Evolutionary conservation across 108 stramenopile genomes (phyloP).

Genomic region (Fistulifera pelliculosa): DNA sequence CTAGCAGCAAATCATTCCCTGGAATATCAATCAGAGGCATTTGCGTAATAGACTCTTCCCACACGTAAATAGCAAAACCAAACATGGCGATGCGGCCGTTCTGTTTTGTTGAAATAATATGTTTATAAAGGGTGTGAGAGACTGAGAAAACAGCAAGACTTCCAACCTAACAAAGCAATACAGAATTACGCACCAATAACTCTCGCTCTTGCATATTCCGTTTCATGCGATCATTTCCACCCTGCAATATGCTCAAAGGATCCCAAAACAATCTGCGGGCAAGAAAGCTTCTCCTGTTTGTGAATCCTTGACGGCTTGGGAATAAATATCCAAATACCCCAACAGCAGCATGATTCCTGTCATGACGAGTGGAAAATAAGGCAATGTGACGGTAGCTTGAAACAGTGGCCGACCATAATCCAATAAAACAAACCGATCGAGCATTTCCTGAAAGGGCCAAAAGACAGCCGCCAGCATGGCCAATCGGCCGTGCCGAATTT

Average conservation of each 20-base stretch:
- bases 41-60: slow-evolving; percentile 73
- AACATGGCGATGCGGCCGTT: slow-evolving; percentile 94
- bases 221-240: slow-evolving; percentile 71
- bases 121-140: too few species aligned
- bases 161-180: too few species aligned
- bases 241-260: slow-evolving; percentile 66
- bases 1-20: slow-evolving; percentile 64
- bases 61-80: slow-evolving; percentile 70
- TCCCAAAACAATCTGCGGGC: slow-evolving; percentile 87
- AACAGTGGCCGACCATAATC: slow-evolving; percentile 40
- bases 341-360: slow-evolving; percentile 68
- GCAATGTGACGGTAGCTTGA: slow-evolving; percentile 66
- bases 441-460: slow-evolving; percentile 79
- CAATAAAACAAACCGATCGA: slow-evolving; percentile 62
- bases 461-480: slow-evolving; percentile 83
- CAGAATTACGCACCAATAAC: slow-evolving; percentile 26
- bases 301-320: slow-evolving; percentile 55
- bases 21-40: slow-evolving; percentile 45
- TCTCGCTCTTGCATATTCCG: slow-evolving; percentile 86
- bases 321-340: slow-evolving; percentile 80
- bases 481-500: slow-evolving; percentile 84
- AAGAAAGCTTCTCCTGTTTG: slow-evolving; percentile 76
- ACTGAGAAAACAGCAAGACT: too few species aligned
- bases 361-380: slow-evolving; percentile 71
- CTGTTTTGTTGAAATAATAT: too few species aligned